These are phyloP conservation scores for Oryza longistaminata DNA, from an alignment of 176 grass and related monocot genomes.

Conservation along the genomic window DNA sequence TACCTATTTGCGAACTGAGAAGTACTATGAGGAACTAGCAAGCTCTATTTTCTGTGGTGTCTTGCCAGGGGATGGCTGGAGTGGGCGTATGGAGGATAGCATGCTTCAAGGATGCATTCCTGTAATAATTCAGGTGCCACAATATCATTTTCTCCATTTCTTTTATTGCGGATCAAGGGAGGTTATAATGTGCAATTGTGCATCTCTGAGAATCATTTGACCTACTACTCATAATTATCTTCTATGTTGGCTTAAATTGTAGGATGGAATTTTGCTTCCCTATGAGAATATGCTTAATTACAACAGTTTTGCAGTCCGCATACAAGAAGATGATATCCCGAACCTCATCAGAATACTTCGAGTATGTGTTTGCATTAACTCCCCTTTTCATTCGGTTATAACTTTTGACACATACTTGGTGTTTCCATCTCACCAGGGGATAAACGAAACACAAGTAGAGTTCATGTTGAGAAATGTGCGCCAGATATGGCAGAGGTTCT, in stretches of 20 bases:
- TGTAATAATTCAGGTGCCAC: conserved; percentile 90
- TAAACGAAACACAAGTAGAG: conserved; percentile 80
- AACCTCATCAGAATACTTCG: conserved; percentile 65
- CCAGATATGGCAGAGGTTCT: conserved; percentile 83
- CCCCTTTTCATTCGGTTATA: neutral
- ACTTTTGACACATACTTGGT: conserved; percentile 23
- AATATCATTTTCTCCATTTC: conserved; percentile 26
- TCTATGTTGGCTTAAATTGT: conserved; percentile 35
- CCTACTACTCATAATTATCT: conserved; percentile 20
- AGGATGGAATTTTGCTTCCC: conserved; percentile 93
- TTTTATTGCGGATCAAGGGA: neutral
- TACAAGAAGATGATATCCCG: conserved; percentile 88
- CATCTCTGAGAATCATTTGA: conserved; percentile 9
- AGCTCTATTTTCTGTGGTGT: conserved; percentile 93
- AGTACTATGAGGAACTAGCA: conserved; percentile 80
- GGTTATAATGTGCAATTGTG: conserved; percentile 30
- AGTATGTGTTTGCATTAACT: conserved; percentile 38
- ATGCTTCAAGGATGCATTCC: conserved; percentile 92
- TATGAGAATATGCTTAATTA: conserved; percentile 93
- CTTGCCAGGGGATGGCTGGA: conserved; percentile 96
- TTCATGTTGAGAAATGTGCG: conserved; percentile 90
- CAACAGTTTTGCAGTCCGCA: conserved; percentile 74
- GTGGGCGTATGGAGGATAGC: conserved; percentile 93
- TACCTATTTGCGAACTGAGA: conserved; percentile 61
- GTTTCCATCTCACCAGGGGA: conserved; percentile 43